Percentiles rank a stretch among this genome's conserved stretches.
These are phyloP conservation scores for Annulohypoxylon nitens DNA, from an alignment of 495 filamentous ascomycete species.

Conservation along the genomic window DNA sequence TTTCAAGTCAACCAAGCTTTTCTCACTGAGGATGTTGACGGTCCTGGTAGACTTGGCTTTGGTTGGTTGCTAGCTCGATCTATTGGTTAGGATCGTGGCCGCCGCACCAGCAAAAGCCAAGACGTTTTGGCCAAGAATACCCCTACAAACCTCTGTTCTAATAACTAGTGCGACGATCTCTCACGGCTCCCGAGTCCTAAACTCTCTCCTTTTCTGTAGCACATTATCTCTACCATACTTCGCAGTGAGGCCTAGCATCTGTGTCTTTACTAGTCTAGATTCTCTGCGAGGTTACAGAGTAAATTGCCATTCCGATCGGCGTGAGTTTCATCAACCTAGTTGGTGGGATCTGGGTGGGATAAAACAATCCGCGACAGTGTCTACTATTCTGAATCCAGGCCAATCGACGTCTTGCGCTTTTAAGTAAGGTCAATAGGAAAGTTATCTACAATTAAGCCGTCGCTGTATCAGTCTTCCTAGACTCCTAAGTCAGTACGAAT, in stretches of 20 bases:
- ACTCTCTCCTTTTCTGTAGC: conserved; percentile 13
- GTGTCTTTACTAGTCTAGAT: neutral
- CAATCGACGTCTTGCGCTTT: conserved; percentile 14
- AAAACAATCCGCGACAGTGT: neutral
- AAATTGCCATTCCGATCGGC: conserved; percentile 11
- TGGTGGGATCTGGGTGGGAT: neutral
- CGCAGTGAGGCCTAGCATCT: neutral
- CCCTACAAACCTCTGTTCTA: conserved; percentile 28
- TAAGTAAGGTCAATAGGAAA: conserved; percentile 19
- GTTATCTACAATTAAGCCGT: neutral
- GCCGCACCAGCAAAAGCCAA: conserved; percentile 43
- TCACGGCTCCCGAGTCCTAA: neutral
- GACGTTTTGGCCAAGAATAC: conserved; percentile 48
- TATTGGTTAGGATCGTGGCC: conserved; percentile 27
- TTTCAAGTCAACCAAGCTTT: conserved; percentile 34
- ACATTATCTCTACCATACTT: conserved; percentile 5
- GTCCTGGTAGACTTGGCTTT: conserved; percentile 32
- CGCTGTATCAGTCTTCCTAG: conserved; percentile 25
- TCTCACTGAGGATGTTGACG: conserved; percentile 21
- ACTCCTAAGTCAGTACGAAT: conserved; percentile 24
- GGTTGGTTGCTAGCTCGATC: conserved; percentile 16
- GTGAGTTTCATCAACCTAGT: conserved; percentile 35
- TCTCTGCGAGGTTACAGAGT: conserved; percentile 26
- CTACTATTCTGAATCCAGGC: conserved; percentile 5
- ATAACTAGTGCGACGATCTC: conserved; percentile 34